A percentile compares a stretch with the other conserved stretches of the same genome.
Conservation (phyloP, 2,329 filamentous ascomycete species). For the Pezicula neosporulosa region DNA sequence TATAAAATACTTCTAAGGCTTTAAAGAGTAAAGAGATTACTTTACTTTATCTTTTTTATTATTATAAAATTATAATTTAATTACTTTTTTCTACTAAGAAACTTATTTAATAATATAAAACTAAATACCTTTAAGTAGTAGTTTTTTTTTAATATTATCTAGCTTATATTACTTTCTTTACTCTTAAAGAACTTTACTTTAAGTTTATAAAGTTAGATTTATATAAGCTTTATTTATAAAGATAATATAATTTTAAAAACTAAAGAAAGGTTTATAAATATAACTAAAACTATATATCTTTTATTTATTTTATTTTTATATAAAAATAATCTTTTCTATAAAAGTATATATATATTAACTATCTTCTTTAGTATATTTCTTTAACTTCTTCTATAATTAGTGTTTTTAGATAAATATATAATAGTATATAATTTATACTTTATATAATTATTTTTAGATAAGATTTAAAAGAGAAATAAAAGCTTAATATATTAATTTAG, state of each 20-base stretch:
- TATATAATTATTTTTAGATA: background rate
- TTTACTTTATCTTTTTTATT: background rate
- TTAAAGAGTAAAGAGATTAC: too few species aligned
- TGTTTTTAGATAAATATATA: background rate
- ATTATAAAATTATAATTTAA: background rate
- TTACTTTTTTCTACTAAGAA: background rate
- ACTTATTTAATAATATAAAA: background rate
- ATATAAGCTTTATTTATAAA: background rate
- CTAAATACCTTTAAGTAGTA: background rate
- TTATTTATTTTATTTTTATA: too few species aligned
- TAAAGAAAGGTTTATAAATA: background rate
- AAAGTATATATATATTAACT: background rate
- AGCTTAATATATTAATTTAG: background rate
- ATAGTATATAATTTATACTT: background rate
- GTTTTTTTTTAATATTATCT: background rate
- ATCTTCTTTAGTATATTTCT: background rate
- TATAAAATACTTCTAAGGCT: too few species aligned
- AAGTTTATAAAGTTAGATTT: background rate
- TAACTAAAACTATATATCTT: background rate
- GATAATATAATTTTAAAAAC: background rate
- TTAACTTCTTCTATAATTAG: background rate
- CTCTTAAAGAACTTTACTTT: background rate
- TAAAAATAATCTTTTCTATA: background rate
- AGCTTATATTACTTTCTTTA: background rate
- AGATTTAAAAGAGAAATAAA: background rate